Percentiles rank a stretch among this genome's conserved stretches.
Evolutionary conservation across 2,329 filamentous ascomycete species (phyloP).

Genomic region (Neonectria sp.): DNA sequence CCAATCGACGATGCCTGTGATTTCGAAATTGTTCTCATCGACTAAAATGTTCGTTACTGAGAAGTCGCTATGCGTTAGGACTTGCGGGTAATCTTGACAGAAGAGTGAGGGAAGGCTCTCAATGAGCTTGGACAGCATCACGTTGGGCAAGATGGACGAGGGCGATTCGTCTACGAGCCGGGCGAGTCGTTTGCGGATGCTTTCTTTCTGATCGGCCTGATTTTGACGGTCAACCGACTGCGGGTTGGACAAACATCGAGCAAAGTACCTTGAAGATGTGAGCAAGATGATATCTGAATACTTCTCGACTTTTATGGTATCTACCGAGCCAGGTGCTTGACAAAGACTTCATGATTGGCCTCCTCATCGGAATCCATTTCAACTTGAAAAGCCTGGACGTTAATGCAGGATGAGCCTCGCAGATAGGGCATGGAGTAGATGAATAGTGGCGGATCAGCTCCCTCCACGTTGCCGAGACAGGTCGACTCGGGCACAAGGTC

Average conservation of each 20-base stretch:
- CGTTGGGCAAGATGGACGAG: constrained; percentile 26
- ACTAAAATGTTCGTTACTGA: constrained; percentile 50
- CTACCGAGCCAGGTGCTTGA: constrained; percentile 37
- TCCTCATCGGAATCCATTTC: constrained; percentile 39
- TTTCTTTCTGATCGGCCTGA: constrained; percentile 31
- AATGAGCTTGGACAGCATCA: constrained; percentile 34
- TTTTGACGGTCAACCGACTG: constrained; percentile 26
- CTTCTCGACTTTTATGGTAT: background rate
- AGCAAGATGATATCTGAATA: constrained; percentile 24
- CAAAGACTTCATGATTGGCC: constrained; percentile 32
- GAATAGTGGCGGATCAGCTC: constrained; percentile 43
- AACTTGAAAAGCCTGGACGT: constrained; percentile 39
- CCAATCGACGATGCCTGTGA: constrained; percentile 51
- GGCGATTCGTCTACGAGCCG: constrained; percentile 27
- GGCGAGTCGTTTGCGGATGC: constrained; percentile 39
- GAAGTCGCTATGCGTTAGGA: constrained; percentile 49
- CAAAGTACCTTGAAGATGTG: constrained; percentile 44
- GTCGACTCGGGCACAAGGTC: constrained; percentile 44
- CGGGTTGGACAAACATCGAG: constrained; percentile 41
- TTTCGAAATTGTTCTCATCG: constrained; percentile 40
- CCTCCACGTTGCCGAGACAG: constrained; percentile 43
- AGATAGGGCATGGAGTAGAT: constrained; percentile 45
- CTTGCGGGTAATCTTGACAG: constrained; percentile 46
- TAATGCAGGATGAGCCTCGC: constrained; percentile 43
- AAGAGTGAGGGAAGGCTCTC: constrained; percentile 46